Percentiles rank a stretch among this genome's conserved stretches.
Conservation (phyloP, 2,329 filamentous ascomycete genomes). For the Aspergillus alliaceus region DNA sequence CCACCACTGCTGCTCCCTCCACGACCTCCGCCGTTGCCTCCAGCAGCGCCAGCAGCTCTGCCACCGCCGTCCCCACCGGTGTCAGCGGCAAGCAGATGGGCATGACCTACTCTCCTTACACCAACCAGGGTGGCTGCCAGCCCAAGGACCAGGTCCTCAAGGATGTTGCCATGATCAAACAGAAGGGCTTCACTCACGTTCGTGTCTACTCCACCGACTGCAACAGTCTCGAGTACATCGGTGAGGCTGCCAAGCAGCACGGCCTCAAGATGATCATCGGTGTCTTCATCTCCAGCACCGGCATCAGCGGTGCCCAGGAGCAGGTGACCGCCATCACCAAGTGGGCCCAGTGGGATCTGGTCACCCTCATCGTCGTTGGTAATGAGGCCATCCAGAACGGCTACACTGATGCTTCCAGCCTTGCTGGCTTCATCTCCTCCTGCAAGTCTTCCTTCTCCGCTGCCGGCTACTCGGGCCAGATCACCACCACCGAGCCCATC, state of each 20-base stretch:
- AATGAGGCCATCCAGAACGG: conserved; percentile 87
- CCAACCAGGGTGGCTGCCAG: conserved; percentile 63
- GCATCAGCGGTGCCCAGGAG: conserved; percentile 62
- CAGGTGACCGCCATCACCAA: conserved; percentile 72
- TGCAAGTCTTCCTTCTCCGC: conserved; percentile 63
- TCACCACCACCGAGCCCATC: conserved; percentile 86
- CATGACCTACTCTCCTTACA: conserved; percentile 80
- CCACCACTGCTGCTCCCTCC: conserved; percentile 21
- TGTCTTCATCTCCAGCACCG: conserved; percentile 72
- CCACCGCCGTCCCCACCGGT: conserved; percentile 17
- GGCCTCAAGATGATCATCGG: conserved; percentile 81
- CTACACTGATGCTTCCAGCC: conserved; percentile 62
- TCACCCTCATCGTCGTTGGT: conserved; percentile 80
- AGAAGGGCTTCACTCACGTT: conserved; percentile 66
- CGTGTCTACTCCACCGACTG: conserved; percentile 95
- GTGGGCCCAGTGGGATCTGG: conserved; percentile 73
- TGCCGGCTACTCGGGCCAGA: conserved; percentile 69
- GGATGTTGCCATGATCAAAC: conserved; percentile 64
- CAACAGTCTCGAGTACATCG: conserved; percentile 73
- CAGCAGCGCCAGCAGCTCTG: conserved; percentile 25
- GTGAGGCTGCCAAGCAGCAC: conserved; percentile 63
- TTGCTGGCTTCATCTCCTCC: conserved; percentile 68
- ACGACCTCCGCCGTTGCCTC: conserved; percentile 20
- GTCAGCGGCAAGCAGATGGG: conserved; percentile 58
- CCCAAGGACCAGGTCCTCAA: conserved; percentile 53